Percentiles rank a stretch among this genome's conserved stretches.
Evolutionary conservation across 305 asterid species (phyloP).

Genomic region (Solanum hybrid): DNA sequence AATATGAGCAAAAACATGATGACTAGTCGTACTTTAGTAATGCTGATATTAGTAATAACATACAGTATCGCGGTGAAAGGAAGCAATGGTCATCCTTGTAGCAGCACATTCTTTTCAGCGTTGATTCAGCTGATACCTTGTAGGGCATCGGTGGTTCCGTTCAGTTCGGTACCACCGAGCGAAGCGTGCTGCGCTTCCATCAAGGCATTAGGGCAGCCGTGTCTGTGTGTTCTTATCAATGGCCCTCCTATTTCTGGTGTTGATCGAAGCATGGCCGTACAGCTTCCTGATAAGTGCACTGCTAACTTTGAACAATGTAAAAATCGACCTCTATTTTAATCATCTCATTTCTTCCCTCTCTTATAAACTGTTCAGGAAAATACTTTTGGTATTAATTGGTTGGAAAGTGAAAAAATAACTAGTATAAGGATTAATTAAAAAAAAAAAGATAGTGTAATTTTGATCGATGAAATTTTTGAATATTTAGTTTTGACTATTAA

Average conservation of each 20-base stretch:
- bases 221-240: slow-evolving; percentile 68
- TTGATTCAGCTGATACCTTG: slow-evolving; percentile 90
- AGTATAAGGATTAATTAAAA: neutral
- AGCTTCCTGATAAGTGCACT: slow-evolving; percentile 83
- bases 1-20: neutral
- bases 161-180: slow-evolving; percentile 56
- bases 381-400: neutral
- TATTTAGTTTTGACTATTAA: neutral
- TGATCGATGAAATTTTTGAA: neutral
- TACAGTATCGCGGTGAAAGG: slow-evolving; percentile 24
- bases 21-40: neutral
- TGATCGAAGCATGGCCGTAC: slow-evolving; percentile 68
- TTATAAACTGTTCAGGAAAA: neutral
- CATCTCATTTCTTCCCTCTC: neutral
- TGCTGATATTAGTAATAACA: slow-evolving; percentile 12
- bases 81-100: slow-evolving; percentile 45
- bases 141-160: slow-evolving; percentile 68
- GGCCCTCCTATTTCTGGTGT: slow-evolving; percentile 96
- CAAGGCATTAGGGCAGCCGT: slow-evolving; percentile 85
- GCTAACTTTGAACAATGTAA: slow-evolving; percentile 84
- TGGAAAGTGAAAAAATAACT: neutral
- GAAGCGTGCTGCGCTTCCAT: slow-evolving; percentile 80
- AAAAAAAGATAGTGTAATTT: neutral
- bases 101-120: slow-evolving; percentile 71
- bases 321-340: neutral